Evolutionary conservation across 148 eudicot genomes (phyloP).

Genomic region (Silene conica): DNA sequence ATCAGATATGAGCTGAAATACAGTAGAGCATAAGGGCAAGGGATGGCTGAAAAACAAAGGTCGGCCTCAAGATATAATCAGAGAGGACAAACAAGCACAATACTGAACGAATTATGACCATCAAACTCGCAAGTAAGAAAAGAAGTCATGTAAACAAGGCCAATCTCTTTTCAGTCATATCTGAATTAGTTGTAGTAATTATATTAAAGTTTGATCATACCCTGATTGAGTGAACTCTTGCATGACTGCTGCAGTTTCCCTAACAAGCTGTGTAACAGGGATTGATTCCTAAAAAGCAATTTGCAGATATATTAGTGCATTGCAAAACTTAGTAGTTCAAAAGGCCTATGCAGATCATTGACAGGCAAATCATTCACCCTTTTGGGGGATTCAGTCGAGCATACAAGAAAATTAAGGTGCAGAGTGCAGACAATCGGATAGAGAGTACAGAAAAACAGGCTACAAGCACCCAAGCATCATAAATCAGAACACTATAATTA

Average conservation of each 20-base stretch:
- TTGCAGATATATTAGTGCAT: slow-evolving; percentile 8
- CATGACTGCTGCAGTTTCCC: slow-evolving; percentile 99
- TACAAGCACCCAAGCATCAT: background rate
- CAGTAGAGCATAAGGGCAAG: background rate
- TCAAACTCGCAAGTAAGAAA: background rate
- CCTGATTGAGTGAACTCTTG: slow-evolving; percentile 99
- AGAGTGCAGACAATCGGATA: background rate
- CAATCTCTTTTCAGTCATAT: background rate
- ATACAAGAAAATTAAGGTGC: background rate
- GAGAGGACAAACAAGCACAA: background rate
- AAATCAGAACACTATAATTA: background rate
- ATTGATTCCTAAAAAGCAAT: slow-evolving; percentile 61
- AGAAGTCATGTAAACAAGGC: background rate
- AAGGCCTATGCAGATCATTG: background rate
- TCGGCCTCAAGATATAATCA: background rate
- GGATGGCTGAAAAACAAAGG: background rate
- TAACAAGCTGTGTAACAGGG: slow-evolving; percentile 93
- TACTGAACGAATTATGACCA: background rate
- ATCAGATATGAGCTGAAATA: background rate
- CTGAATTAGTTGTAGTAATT: background rate
- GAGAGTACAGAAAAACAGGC: background rate
- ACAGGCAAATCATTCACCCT: background rate
- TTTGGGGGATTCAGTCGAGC: background rate
- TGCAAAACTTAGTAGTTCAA: background rate
- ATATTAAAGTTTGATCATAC: slow-evolving; percentile 36